Conservation (phyloP, 139 green algal species). For the Chlorella vulgaris region DNA sequence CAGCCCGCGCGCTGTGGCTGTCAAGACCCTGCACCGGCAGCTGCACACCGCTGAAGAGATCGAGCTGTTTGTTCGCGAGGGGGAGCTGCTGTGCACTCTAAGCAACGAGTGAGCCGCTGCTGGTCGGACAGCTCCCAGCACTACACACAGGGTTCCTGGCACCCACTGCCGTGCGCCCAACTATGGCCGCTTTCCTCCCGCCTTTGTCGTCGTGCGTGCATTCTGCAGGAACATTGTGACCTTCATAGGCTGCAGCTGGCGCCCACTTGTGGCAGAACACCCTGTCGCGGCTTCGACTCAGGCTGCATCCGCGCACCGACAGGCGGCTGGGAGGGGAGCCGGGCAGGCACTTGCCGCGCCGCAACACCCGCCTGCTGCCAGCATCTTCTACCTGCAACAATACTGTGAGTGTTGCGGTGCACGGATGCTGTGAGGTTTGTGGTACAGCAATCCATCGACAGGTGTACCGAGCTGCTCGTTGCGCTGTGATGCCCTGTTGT, state of each 20-base stretch:
- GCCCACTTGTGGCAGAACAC: no score
- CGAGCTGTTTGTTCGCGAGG: slow-evolving; percentile 70
- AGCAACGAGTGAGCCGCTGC: slow-evolving; percentile 44
- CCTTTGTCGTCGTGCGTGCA: neutral
- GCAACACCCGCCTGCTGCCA: no score
- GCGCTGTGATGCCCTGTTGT: neutral
- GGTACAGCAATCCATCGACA: no score
- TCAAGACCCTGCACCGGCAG: slow-evolving; percentile 52
- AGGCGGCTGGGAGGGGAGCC: no score
- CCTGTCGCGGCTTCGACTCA: no score
- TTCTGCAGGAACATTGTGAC: neutral
- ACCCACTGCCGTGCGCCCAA: no score
- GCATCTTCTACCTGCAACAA: slow-evolving; percentile 72
- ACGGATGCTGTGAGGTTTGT: no score
- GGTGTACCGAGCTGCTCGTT: neutral
- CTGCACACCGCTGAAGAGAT: slow-evolving; percentile 61
- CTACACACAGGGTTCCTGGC: no score
- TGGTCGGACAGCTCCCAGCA: neutral
- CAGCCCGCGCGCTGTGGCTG: neutral
- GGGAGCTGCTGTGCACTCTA: slow-evolving; percentile 70
- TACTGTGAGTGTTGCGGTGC: slow-evolving; percentile 26
- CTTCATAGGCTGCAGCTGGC: neutral
- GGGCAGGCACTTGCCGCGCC: no score
- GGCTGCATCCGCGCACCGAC: no score
- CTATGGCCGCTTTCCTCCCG: no score